These are phyloP conservation scores for Rhizoclosmatium globosum DNA, from an alignment of 192 early-diverging fungal species.

Conservation along the genomic window DNA sequence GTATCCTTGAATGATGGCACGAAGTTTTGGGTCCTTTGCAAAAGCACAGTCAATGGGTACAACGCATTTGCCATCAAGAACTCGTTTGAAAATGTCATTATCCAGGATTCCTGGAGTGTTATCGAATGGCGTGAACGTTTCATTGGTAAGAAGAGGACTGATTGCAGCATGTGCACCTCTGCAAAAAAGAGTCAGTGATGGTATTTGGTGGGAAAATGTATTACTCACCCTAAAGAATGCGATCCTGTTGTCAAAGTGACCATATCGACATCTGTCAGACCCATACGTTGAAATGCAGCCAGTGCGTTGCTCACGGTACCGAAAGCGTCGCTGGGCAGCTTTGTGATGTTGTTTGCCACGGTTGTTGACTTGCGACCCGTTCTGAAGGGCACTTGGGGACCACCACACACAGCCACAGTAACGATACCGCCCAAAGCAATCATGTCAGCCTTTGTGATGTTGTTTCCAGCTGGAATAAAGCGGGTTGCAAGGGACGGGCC, in stretches of 20 bases:
- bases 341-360: background rate
- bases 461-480: background rate
- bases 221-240: constrained; percentile 41
- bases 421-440: constrained; percentile 44
- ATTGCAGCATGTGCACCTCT: constrained; percentile 38
- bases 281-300: constrained; percentile 24
- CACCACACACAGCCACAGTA: constrained; percentile 41
- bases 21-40: constrained; percentile 33
- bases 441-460: constrained; percentile 32
- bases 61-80: constrained; percentile 36
- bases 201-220: background rate
- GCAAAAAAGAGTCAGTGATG: background rate
- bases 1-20: constrained; percentile 21
- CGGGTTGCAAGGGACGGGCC: constrained; percentile 10
- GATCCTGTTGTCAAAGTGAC: constrained; percentile 33
- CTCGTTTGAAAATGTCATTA: constrained; percentile 43
- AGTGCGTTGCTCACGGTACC: background rate
- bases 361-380: constrained; percentile 27
- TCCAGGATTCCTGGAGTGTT: constrained; percentile 47
- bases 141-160: constrained; percentile 27
- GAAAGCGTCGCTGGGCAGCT: constrained; percentile 12
- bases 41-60: constrained; percentile 37
- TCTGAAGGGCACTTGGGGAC: constrained; percentile 27
- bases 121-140: constrained; percentile 47
- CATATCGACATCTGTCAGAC: constrained; percentile 37